Conservation (phyloP, 2,329 filamentous ascomycete genomes). For the Aspergillus awamori region DNA sequence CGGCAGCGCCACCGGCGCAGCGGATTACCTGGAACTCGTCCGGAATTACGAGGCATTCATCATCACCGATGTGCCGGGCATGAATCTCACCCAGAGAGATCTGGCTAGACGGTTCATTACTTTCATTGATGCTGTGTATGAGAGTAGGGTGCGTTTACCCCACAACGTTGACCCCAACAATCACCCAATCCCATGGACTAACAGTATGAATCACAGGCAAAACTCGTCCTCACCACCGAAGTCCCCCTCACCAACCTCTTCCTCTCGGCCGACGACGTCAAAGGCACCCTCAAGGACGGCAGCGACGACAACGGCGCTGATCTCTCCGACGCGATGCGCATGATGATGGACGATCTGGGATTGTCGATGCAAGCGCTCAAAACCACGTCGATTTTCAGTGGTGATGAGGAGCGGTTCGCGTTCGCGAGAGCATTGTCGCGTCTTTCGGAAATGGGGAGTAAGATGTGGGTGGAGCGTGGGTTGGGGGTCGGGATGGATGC, state of each 20-base stretch:
- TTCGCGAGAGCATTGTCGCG: constrained; percentile 87
- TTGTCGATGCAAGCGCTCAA: constrained; percentile 84
- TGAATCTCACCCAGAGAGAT: constrained; percentile 85
- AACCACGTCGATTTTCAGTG: constrained; percentile 82
- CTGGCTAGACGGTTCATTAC: constrained; percentile 93
- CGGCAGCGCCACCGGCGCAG: constrained; percentile 82
- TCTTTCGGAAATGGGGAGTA: constrained; percentile 88
- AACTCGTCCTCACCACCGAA: constrained; percentile 88
- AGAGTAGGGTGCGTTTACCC: constrained; percentile 57
- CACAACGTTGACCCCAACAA: background rate
- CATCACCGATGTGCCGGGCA: constrained; percentile 85
- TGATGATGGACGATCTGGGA: constrained; percentile 84
- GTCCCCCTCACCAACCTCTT: constrained; percentile 86
- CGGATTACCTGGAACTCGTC: constrained; percentile 92
- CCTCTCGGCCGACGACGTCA: constrained; percentile 70
- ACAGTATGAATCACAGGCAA: constrained; percentile 62
- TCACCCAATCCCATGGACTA: background rate
- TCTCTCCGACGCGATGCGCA: constrained; percentile 71
- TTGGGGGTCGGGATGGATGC: constrained; percentile 53
- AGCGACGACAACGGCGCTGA: constrained; percentile 50
- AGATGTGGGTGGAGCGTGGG: constrained; percentile 89
- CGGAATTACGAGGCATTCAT: constrained; percentile 90
- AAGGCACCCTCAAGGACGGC: constrained; percentile 56
- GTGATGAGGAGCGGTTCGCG: constrained; percentile 94
- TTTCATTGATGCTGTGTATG: constrained; percentile 95